Evolutionary conservation across 805 yeast species (phyloP).

Genomic region (Zygotorulaspora florentina): DNA sequence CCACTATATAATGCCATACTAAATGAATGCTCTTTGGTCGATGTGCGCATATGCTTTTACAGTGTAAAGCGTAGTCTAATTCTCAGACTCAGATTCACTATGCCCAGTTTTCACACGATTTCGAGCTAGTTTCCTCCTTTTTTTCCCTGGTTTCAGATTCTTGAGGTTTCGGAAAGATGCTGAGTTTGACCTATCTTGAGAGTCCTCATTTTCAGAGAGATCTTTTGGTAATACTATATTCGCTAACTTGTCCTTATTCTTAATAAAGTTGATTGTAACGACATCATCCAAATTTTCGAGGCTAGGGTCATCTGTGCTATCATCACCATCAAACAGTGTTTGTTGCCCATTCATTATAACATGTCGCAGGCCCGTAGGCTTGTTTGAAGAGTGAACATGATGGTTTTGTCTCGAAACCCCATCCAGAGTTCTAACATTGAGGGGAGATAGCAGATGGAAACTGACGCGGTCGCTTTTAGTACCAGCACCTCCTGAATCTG

Average conservation of each 20-base stretch:
- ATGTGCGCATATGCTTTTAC: too few species aligned
- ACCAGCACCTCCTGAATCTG: background rate
- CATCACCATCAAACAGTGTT: conserved; percentile 18
- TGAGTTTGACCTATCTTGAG: conserved; percentile 5
- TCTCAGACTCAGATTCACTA: conserved; percentile 13
- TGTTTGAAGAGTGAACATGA: conserved; percentile 11
- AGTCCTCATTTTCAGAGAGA: conserved; percentile 16
- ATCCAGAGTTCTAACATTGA: conserved; percentile 18
- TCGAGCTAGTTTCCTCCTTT: conserved; percentile 20
- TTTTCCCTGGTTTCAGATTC: conserved; percentile 1
- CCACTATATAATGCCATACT: too few species aligned
- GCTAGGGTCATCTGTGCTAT: conserved; percentile 13
- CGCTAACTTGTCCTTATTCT: conserved; percentile 15
- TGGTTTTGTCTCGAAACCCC: conserved; percentile 5
- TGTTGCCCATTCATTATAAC: conserved; percentile 24
- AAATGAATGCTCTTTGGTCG: background rate
- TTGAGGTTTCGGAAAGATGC: background rate
- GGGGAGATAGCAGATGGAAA: conserved; percentile 28
- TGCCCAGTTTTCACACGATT: conserved; percentile 21
- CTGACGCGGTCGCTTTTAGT: conserved; percentile 6
- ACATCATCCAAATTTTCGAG: conserved; percentile 17
- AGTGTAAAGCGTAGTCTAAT: background rate
- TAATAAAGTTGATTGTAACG: conserved; percentile 18
- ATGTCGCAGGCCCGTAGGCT: conserved; percentile 22
- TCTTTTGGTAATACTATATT: conserved; percentile 18